phyloP scores from a whole-genome alignment of 306 rosid genomes.

The Mimosa pudica region DNA sequence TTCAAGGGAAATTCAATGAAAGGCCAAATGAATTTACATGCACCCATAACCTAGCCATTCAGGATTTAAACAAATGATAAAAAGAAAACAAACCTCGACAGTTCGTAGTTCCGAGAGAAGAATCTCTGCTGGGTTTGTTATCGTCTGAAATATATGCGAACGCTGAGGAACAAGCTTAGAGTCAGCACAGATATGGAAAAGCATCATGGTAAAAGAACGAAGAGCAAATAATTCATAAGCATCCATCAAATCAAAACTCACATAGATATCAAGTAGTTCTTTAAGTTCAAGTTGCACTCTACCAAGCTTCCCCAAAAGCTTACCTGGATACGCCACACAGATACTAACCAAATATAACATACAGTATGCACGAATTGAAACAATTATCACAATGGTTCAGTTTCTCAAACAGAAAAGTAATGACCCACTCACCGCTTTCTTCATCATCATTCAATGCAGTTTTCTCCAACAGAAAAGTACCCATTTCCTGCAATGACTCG shows the following conservation, averaged over 20 bases:
- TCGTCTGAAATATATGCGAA: constrained; percentile 64
- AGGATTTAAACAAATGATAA: not conserved
- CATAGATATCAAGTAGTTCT: constrained; percentile 80
- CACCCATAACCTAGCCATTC: not conserved
- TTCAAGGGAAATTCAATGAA: constrained; percentile 4
- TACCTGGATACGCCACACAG: constrained; percentile 57
- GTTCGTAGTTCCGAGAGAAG: constrained; percentile 88
- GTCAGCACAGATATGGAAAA: constrained; percentile 36
- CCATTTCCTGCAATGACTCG: constrained; percentile 87
- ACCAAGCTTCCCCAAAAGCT: constrained; percentile 71
- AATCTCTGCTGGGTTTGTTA: constrained; percentile 88
- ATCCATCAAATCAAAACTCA: constrained; percentile 50
- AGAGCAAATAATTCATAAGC: constrained; percentile 30
- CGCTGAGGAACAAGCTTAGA: constrained; percentile 61
- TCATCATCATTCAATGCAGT: constrained; percentile 54
- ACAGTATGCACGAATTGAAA: constrained; percentile 37
- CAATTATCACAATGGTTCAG: constrained; percentile 32
- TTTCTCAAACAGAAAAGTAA: constrained; percentile 26
- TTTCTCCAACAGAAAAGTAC: constrained; percentile 71
- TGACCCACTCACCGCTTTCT: constrained; percentile 61
- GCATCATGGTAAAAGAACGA: constrained; percentile 6
- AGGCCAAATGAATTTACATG: constrained; percentile 4
- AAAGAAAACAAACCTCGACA: constrained; percentile 72
- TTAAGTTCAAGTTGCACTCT: constrained; percentile 78
- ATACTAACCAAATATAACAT: constrained; percentile 29